Evolutionary conservation across 2,329 filamentous ascomycete species (phyloP).

Genomic region (Trichoderma koningii): DNA sequence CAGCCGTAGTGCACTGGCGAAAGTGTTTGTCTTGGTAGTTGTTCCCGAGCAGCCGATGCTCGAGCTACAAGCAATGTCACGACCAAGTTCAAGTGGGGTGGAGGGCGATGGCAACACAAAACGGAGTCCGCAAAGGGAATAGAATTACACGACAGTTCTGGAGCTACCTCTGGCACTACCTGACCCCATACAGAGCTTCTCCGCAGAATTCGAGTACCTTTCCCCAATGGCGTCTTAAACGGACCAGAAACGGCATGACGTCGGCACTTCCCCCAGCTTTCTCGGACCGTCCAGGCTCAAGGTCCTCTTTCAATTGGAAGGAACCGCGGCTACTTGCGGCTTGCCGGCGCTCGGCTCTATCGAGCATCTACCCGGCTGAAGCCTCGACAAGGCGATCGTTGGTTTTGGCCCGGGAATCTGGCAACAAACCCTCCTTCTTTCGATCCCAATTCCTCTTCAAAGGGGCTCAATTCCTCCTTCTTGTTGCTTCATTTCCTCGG

Average conservation of each 20-base stretch:
- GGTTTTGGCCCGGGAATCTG: too few species aligned
- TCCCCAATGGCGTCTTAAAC: neutral
- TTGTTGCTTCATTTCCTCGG: too few species aligned
- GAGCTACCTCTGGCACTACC: neutral
- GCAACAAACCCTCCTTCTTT: neutral
- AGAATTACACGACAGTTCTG: neutral
- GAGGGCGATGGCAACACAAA: neutral
- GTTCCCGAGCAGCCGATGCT: constrained; percentile 14
- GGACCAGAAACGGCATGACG: constrained; percentile 20
- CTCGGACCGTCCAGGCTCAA: neutral
- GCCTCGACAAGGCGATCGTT: constrained; percentile 13
- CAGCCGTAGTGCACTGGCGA: neutral
- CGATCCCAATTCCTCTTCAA: constrained; percentile 24
- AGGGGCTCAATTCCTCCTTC: constrained; percentile 8
- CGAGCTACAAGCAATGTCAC: neutral
- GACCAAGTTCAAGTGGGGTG: constrained; percentile 9
- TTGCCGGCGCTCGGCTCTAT: constrained; percentile 20
- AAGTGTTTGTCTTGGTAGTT: too few species aligned
- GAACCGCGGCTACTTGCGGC: constrained; percentile 24
- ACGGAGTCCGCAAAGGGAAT: neutral
- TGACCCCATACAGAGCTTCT: neutral
- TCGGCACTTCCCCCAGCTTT: neutral
- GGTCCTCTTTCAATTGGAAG: neutral
- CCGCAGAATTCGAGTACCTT: neutral
- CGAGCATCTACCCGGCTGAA: constrained; percentile 4